phyloP scores from a whole-genome alignment of 257 asterid genomes.

The Datura wrightii region DNA sequence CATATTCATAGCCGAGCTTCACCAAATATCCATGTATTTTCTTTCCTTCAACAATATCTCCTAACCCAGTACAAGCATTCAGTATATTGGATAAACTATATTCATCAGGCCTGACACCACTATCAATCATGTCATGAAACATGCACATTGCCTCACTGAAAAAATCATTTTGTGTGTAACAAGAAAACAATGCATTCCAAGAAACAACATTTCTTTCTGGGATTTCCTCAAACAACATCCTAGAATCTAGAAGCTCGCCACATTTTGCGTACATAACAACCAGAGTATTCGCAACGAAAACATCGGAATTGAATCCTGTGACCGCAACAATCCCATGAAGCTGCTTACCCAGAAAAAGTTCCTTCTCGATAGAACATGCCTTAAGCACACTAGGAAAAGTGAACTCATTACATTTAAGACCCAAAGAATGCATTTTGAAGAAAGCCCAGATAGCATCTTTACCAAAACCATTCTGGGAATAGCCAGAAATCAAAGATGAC shows the following conservation, averaged over 20 bases:
- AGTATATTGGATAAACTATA: conserved; percentile 17
- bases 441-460: conserved; percentile 32
- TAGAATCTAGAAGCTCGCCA: conserved; percentile 26
- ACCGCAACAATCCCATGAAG: conserved; percentile 30
- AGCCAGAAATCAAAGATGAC: conserved; percentile 38
- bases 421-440: conserved; percentile 30
- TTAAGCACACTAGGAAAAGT: conserved; percentile 36
- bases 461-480: conserved; percentile 31
- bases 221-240: conserved; percentile 32
- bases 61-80: conserved; percentile 28
- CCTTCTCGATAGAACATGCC: conserved; percentile 34
- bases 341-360: conserved; percentile 28
- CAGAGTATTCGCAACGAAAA: conserved; percentile 33
- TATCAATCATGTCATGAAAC: conserved; percentile 26
- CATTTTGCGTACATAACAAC: conserved; percentile 30
- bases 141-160: conserved; percentile 12
- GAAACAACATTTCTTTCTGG: conserved; percentile 30
- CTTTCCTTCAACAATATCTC: conserved; percentile 16
- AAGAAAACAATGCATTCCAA: conserved; percentile 31
- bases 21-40: conserved; percentile 13
- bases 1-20: conserved; percentile 22
- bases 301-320: conserved; percentile 35
- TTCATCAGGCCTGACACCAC: conserved; percentile 1
- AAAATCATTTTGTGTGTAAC: conserved; percentile 11
- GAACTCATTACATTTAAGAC: conserved; percentile 34